Conservation (phyloP, 2,329 filamentous ascomycete genomes). For the Xylaria polymorpha region DNA sequence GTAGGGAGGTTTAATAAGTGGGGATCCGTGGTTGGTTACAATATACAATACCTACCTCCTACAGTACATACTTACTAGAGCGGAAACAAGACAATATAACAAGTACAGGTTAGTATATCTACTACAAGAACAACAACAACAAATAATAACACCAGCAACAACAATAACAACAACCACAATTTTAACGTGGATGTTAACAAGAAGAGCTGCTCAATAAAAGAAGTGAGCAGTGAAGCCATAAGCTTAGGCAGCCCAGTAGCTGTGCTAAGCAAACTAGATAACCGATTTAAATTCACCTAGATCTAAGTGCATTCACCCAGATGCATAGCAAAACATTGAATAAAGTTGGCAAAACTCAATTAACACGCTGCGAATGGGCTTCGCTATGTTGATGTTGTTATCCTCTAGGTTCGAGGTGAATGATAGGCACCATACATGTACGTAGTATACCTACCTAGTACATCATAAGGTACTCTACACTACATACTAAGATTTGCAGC, state of each 20-base stretch:
- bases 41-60: background rate
- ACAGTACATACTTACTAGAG: background rate
- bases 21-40: conserved; percentile 3
- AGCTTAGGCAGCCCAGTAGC: conserved; percentile 5
- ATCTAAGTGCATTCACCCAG: background rate
- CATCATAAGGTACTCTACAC: too few relatives aligned
- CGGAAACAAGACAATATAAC: background rate
- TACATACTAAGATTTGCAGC: too few relatives aligned
- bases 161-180: background rate
- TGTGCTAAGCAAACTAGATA: background rate
- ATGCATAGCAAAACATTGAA: background rate
- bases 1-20: conserved; percentile 15
- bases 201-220: background rate
- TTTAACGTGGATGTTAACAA: background rate
- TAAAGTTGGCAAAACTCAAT: background rate
- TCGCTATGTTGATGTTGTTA: background rate
- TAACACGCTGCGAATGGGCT: background rate
- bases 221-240: background rate
- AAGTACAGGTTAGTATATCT: background rate
- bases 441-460: too few relatives aligned
- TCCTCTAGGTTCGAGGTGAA: conserved; percentile 8
- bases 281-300: background rate
- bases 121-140: too few relatives aligned
- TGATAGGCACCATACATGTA: background rate
- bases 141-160: background rate